phyloP scores from a whole-genome alignment of 441 rosid genomes.

The Cnidoscolus chayamansa region DNA sequence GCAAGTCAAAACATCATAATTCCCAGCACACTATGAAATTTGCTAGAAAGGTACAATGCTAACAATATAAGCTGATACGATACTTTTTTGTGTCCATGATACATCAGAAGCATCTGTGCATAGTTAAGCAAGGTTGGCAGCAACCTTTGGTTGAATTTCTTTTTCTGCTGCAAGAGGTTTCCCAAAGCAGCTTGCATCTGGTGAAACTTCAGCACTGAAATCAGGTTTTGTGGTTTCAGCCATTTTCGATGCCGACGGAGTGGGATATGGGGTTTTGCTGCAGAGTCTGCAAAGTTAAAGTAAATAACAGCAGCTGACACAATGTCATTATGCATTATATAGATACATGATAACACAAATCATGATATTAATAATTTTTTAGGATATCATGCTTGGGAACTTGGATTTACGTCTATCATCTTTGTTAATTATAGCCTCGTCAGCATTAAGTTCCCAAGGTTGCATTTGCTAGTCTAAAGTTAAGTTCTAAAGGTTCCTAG shows the following conservation, averaged over 20 bases:
- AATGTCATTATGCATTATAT: neutral
- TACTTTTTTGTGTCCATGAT: neutral
- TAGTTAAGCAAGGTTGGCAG: constrained; percentile 33
- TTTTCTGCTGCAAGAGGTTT: constrained; percentile 32
- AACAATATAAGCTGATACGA: neutral
- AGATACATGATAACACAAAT: neutral
- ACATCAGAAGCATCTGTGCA: constrained; percentile 10
- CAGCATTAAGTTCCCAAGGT: neutral
- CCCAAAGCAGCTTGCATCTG: constrained; percentile 31
- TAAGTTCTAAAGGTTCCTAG: neutral
- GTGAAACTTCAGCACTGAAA: constrained; percentile 29
- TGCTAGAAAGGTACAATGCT: constrained; percentile 10
- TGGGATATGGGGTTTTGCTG: constrained; percentile 65
- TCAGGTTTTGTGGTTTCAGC: constrained; percentile 34
- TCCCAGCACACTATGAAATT: neutral
- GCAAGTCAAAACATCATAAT: constrained; percentile 20
- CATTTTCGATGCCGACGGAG: constrained; percentile 33
- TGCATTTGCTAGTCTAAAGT: neutral
- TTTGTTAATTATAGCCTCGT: neutral
- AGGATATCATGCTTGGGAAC: neutral
- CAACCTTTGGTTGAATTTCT: constrained; percentile 30
- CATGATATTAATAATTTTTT: neutral
- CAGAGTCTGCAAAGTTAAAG: constrained; percentile 48
- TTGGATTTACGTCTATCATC: neutral
- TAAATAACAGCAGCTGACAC: no score